Conservation (phyloP, 2,329 filamentous ascomycete genomes). For the Penicillium sp. region DNA sequence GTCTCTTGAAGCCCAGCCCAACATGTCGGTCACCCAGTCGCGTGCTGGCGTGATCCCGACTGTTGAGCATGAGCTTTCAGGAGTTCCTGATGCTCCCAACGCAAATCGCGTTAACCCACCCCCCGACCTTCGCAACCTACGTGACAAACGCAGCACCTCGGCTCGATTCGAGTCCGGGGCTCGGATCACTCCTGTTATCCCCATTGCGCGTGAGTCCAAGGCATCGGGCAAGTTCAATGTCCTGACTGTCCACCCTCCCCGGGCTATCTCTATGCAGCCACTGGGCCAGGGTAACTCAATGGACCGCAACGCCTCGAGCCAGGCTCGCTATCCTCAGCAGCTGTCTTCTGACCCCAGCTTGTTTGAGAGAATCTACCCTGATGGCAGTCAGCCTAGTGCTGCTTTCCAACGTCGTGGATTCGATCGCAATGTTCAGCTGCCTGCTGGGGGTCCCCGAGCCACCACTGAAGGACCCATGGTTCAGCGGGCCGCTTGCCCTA, state of each 20-base stretch:
- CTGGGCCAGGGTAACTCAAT: neutral
- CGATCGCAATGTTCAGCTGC: too few species aligned
- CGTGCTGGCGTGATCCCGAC: neutral
- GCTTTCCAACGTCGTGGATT: neutral
- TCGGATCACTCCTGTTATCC: too few species aligned
- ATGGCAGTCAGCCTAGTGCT: neutral
- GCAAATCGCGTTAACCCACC: neutral
- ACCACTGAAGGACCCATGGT: too few species aligned
- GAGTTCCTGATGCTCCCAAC: neutral
- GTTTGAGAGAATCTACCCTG: neutral
- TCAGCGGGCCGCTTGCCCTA: too few species aligned
- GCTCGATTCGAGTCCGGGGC: neutral
- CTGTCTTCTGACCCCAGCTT: neutral
- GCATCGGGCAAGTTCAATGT: too few species aligned
- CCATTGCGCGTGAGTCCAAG: too few species aligned
- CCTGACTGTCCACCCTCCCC: too few species aligned
- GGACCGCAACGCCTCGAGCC: neutral
- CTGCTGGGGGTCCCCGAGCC: too few species aligned
- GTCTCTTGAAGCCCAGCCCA: neutral
- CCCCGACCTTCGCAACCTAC: neutral
- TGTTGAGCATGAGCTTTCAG: neutral
- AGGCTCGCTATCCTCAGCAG: neutral
- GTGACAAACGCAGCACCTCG: neutral
- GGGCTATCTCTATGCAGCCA: neutral
- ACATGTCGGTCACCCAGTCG: neutral